Evolutionary conservation across 306 rosid genomes (phyloP), one percentile per base, ranked within the genome.

Genomic region (Styphnolobium japonicum): DNA sequence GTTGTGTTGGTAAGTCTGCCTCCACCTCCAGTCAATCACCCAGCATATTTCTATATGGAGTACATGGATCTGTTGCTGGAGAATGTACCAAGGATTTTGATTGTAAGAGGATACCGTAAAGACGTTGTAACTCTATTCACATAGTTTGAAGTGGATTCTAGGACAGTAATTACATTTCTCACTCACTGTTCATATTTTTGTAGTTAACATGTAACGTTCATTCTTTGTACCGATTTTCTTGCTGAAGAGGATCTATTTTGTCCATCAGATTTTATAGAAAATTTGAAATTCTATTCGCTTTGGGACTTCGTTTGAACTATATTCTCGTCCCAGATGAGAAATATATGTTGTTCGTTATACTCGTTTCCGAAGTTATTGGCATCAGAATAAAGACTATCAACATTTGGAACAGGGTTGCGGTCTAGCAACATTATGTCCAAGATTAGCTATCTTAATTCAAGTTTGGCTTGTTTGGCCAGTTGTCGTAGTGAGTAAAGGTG

Each of bases 1-100:
- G 99, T 96, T 21, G 99, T 96, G 29, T 90, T 96, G 6, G 96
- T 96, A 67, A 96, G 99, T 79, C 84, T 96, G 48, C 99, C 99
- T 14, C 99, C 99, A 2, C 99, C 99, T 10, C 99, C 99, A 4
- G 10, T 87, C 51, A 87, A 90, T 85, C 99, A 96, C 80, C 99
- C 99, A 0, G 85, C 87, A 7, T 96, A 93, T 67, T 90, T 96
- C 85, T 96, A 96, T 69, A 93, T 96, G 99, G 99, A 96, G 80
- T 96, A 96, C 84, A 91, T 96, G 98, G 99, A 96, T 89, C 82
- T 93, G 82, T 93, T 96, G 89, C 94, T 96, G 80, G 99, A 96
- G 87, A 96, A 93, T 81, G 85, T 96, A 57, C 94, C 92, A 4
- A 89, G 99, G 89, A 94, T 96, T 79, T 89, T 96, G 89, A 85